Percentiles rank a stretch among this genome's conserved stretches.
phyloP scores from a whole-genome alignment of 805 yeast species.

The Schwanniomyces pseudopolymorphus region DNA sequence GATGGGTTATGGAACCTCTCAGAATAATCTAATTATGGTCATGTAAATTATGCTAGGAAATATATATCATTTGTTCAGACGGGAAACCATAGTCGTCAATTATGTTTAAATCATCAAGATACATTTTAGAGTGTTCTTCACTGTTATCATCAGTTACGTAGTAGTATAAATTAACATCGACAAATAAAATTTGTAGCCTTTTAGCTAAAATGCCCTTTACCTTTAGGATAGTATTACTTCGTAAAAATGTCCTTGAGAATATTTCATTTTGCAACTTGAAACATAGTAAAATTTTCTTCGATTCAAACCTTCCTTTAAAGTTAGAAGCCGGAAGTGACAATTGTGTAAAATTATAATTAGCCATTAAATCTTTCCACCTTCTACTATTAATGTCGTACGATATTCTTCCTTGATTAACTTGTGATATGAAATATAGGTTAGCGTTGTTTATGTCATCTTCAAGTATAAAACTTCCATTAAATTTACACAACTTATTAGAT shows the following conservation, averaged over 20 bases:
- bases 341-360: conserved; percentile 30
- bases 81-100: conserved; percentile 18
- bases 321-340: neutral
- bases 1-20: conserved; percentile 81
- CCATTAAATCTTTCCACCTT: conserved; percentile 45
- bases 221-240: conserved; percentile 26
- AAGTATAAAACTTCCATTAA: conserved; percentile 60
- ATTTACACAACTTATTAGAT: conserved; percentile 27
- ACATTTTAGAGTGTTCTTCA: conserved; percentile 9
- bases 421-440: conserved; percentile 64
- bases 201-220: conserved; percentile 33
- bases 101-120: conserved; percentile 26
- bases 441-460: conserved; percentile 55
- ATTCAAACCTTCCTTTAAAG: conserved; percentile 3
- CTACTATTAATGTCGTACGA: conserved; percentile 11
- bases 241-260: conserved; percentile 18
- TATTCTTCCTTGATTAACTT: conserved; percentile 35
- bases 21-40: conserved; percentile 32
- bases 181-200: conserved; percentile 14
- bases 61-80: conserved; percentile 9
- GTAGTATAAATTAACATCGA: conserved; percentile 25
- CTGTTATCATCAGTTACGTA: conserved; percentile 20
- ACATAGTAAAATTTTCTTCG: conserved; percentile 8
- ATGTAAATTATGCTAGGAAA: conserved; percentile 6
- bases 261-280: neutral